Percentiles rank a stretch among this genome's conserved stretches.
phyloP scores from a whole-genome alignment of 2,329 filamentous ascomycete species.

The Penicillium decumbens region DNA sequence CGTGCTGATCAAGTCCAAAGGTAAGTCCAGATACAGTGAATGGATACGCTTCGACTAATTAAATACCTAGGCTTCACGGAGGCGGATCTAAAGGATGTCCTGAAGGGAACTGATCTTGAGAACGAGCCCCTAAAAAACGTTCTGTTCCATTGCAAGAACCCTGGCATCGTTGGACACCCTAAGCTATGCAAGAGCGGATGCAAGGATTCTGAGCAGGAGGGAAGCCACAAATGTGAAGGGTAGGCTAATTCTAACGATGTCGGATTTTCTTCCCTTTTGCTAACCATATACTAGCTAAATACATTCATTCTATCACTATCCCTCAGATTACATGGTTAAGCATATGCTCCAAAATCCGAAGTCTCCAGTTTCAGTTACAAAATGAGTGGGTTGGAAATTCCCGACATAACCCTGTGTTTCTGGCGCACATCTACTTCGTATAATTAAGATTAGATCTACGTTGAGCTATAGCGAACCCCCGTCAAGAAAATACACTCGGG shows the following conservation, averaged over 20 bases:
- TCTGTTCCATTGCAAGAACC: constrained; percentile 36
- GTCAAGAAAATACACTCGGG: too few relatives aligned
- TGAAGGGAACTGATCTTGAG: constrained; percentile 28
- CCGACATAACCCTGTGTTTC: too few relatives aligned
- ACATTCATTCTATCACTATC: background rate
- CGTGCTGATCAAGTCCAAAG: constrained; percentile 27
- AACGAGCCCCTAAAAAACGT: constrained; percentile 26
- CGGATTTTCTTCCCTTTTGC: background rate
- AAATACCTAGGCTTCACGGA: constrained; percentile 25
- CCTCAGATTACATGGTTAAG: too few relatives aligned
- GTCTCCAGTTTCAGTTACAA: too few relatives aligned
- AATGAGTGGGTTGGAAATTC: background rate
- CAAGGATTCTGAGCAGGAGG: constrained; percentile 23
- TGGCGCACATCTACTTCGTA: too few relatives aligned
- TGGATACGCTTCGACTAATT: background rate
- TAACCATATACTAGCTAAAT: background rate
- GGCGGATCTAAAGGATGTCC: constrained; percentile 23
- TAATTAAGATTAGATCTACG: too few relatives aligned
- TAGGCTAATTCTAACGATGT: constrained; percentile 2
- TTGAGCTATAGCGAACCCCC: too few relatives aligned
- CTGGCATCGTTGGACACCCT: constrained; percentile 30
- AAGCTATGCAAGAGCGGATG: constrained; percentile 31
- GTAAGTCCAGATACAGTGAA: constrained; percentile 9
- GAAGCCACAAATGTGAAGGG: constrained; percentile 26
- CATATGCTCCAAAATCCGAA: too few relatives aligned